Evolutionary conservation across 164 flowering plant species (phyloP).

Genomic region (Dillenia suffruticosa): DNA sequence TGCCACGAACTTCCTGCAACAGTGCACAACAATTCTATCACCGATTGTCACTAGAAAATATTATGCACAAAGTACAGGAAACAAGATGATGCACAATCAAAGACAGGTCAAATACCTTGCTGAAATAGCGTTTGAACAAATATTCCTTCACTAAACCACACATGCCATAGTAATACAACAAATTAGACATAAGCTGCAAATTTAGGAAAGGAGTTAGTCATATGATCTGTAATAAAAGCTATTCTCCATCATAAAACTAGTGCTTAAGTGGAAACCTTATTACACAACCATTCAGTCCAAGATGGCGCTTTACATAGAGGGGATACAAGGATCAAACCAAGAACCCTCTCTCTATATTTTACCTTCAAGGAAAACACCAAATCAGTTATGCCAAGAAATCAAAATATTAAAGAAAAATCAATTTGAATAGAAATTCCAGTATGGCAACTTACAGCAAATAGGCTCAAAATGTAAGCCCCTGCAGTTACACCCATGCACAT

Average conservation of each 20-base stretch:
- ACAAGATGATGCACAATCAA: neutral
- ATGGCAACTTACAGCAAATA: conserved; percentile 44
- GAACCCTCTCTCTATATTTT: conserved; percentile 61
- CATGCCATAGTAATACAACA: conserved; percentile 86
- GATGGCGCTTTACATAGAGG: conserved; percentile 71
- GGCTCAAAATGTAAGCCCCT: conserved; percentile 66
- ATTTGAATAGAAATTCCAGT: neutral
- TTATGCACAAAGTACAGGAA: neutral
- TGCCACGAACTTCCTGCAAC: conserved; percentile 77
- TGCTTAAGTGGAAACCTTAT: conserved; percentile 39
- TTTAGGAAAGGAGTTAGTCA: too few species aligned
- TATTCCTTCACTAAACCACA: conserved; percentile 73
- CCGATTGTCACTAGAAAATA: neutral
- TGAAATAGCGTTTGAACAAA: conserved; percentile 77
- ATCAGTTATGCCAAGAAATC: conserved; percentile 2
- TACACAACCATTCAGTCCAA: conserved; percentile 74
- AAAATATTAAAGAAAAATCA: neutral
- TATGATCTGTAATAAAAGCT: neutral
- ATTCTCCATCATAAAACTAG: neutral
- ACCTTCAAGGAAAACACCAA: conserved; percentile 28
- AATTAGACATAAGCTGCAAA: conserved; percentile 74
- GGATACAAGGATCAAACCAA: conserved; percentile 68
- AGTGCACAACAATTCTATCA: neutral
- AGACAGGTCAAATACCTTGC: conserved; percentile 50
- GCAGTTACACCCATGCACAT: conserved; percentile 77